A percentile compares a stretch with the other conserved stretches of the same genome.
Evolutionary conservation across 2,329 filamentous ascomycete genomes (phyloP).

Genomic region (Hymenoscyphus infarciens): DNA sequence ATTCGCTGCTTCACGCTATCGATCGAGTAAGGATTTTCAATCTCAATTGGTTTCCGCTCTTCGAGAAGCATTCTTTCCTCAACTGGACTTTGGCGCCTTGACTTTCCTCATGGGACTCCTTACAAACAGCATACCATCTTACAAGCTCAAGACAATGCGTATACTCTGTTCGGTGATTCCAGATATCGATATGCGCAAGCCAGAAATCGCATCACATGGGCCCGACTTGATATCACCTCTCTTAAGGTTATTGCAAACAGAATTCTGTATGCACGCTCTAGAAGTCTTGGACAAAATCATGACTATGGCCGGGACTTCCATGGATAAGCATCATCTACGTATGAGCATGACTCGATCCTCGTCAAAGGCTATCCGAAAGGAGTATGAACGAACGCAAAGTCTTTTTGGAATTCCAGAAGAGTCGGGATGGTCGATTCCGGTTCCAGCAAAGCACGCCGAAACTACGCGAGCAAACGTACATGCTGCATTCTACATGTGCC

Average conservation of each 20-base stretch:
- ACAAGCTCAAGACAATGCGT: conserved; percentile 90
- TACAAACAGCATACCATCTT: conserved; percentile 84
- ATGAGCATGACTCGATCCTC: conserved; percentile 97
- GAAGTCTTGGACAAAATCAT: conserved; percentile 93
- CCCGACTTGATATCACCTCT: conserved; percentile 94
- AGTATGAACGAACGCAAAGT: conserved; percentile 91
- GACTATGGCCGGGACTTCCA: conserved; percentile 84
- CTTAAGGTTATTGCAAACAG: conserved; percentile 82
- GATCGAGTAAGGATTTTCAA: conserved; percentile 71
- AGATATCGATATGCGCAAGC: conserved; percentile 87
- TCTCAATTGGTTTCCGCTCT: conserved; percentile 70
- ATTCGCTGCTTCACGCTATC: conserved; percentile 65
- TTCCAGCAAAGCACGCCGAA: conserved; percentile 85
- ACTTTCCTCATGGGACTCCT: conserved; percentile 88
- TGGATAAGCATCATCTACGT: conserved; percentile 89
- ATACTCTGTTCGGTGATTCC: conserved; percentile 82
- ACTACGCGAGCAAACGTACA: conserved; percentile 89
- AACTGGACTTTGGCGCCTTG: conserved; percentile 77
- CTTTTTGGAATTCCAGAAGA: conserved; percentile 95
- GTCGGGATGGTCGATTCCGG: conserved; percentile 92
- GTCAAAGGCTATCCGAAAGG: conserved; percentile 81
- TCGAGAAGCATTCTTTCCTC: conserved; percentile 73
- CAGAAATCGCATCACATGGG: conserved; percentile 84
- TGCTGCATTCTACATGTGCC: conserved; percentile 92
- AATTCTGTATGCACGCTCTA: conserved; percentile 88